Evolutionary conservation across 192 early-diverging fungal species (phyloP), one percentile per base, ranked within the genome.

Genomic region (Coemansia sp.): DNA sequence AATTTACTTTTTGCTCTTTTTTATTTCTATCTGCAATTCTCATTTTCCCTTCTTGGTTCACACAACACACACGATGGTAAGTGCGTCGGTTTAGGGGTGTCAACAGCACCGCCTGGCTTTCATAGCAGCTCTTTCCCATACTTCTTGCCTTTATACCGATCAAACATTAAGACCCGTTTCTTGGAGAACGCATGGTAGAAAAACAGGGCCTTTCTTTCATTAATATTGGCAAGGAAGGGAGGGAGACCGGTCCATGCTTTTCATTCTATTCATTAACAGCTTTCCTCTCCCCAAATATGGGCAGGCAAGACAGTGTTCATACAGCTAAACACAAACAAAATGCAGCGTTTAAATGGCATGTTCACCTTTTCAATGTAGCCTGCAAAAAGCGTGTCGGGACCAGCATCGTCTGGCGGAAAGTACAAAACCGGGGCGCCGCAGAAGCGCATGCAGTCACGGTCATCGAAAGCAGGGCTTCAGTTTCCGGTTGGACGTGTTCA

Each of bases 401-500:
- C 80, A 44, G 75, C 66, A 10, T 58, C 75, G 44, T 69, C 75
- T 5, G 80, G 80, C 42, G 80, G 80, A 49, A 83, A 83, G 54
- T 77, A 69, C 75, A 77, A 77, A 63, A 63, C 65, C 3, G 75
- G 72, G 14, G 60, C 74, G 5, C 51, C 80, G 53, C 63, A 70
- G 54, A 83, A 83, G 63, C 80, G 80, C 60, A 63, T 77, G n/a
- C 80, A 83, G 43, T 83, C 80, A 55, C 75, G 80, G 71, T 78
- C 68, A 57, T 74, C 80, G 58, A 83, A 83, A 60, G 80, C 80
- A 14, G 80, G 80, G 53, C 64, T 83, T 12, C 86, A 96, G 87
- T 96, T 96, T 70, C 95, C 95, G 25, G 95, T 96, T 13, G 93
- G 95, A 37, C 94, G 95, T 84, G 92, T 96, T 70, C 95, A 96